Evolutionary conservation across 192 early-diverging fungal genomes (phyloP), one percentile per base, ranked within the genome.

Genomic region (Gigaspora rosea): DNA sequence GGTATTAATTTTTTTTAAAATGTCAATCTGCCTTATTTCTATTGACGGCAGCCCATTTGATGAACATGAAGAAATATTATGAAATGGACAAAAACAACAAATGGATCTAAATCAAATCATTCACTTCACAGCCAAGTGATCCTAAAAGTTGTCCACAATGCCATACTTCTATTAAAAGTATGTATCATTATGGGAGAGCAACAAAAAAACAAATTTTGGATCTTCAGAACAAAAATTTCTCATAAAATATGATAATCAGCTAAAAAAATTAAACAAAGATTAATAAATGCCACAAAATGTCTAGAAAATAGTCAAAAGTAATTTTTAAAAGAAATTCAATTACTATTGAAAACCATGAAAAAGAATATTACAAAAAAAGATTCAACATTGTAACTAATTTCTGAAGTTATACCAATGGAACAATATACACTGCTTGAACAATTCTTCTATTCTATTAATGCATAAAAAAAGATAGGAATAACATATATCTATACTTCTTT

Each of bases 141-240:
- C 12, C 18, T 54, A 54, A 54, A 54, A 54, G 12, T 12, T 54
- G 52, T 54, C 52, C 52, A 3, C 12, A 54, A 18, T 54, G 52
- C 18, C 52, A 11, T 57, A 11, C 70, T 48, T 50, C 50, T 7
- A 66, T 67, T 51, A 73, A 41, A 46, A 73, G 22, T n/a, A 32
- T 76, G 10, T 20, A 36, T 8, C 64, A 63, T 64, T 76, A 76
- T 66, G 75, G 75, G n/a, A 15, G 75, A 35, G 16, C 36, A n/a
- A 67, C 67, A 13, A 76, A 76, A 56, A 76, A 76, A 48, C 6
- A 11, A 20, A 56, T 51, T 13, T 33, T 76, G 22, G 61, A 76
- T 47, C 16, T 52, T 20, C 75, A 76, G 54, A 76, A 65, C 10
- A 76, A 46, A 76, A 76, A 32, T 76, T 76, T 67, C 67, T 76